Conservation (phyloP, 805 yeast genomes). For the Wickerhamomyces alni region DNA sequence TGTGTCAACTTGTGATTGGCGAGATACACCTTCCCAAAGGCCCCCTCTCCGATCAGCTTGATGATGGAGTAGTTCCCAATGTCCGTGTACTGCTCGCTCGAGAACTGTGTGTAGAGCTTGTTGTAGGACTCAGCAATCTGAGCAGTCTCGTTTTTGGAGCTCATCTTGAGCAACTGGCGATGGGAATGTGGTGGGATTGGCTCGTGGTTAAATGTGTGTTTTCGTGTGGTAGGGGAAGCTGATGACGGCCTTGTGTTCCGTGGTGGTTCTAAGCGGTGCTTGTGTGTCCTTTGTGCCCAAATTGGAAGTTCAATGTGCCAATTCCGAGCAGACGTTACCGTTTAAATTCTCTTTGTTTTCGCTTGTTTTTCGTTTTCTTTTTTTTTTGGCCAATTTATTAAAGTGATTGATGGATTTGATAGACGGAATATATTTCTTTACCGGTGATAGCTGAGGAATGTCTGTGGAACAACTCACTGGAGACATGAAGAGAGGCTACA, state of each 20-base stretch:
- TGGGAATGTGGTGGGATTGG: neutral
- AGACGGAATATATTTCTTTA: too few species aligned
- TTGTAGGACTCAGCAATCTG: constrained; percentile 59
- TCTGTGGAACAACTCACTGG: neutral
- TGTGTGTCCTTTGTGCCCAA: too few species aligned
- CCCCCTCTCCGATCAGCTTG: constrained; percentile 81
- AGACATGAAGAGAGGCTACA: neutral
- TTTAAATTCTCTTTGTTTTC: too few species aligned
- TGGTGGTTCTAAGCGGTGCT: too few species aligned
- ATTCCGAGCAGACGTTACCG: too few species aligned
- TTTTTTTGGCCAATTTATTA: too few species aligned
- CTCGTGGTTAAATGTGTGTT: neutral
- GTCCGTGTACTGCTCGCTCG: constrained; percentile 43
- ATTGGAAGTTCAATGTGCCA: too few species aligned
- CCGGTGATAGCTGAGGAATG: too few species aligned
- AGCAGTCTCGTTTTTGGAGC: constrained; percentile 22
- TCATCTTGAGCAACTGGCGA: neutral
- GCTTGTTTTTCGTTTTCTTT: too few species aligned
- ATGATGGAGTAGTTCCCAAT: constrained; percentile 78
- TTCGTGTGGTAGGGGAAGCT: too few species aligned
- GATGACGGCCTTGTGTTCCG: too few species aligned
- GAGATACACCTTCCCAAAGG: constrained; percentile 87
- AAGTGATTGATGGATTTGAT: too few species aligned
- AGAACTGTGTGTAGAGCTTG: constrained; percentile 44
- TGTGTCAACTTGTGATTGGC: constrained; percentile 75